A percentile compares a stretch with the other conserved stretches of the same genome.
These are phyloP conservation scores for Acorus calamus DNA, from an alignment of 106 monocot species.

Conservation along the genomic window DNA sequence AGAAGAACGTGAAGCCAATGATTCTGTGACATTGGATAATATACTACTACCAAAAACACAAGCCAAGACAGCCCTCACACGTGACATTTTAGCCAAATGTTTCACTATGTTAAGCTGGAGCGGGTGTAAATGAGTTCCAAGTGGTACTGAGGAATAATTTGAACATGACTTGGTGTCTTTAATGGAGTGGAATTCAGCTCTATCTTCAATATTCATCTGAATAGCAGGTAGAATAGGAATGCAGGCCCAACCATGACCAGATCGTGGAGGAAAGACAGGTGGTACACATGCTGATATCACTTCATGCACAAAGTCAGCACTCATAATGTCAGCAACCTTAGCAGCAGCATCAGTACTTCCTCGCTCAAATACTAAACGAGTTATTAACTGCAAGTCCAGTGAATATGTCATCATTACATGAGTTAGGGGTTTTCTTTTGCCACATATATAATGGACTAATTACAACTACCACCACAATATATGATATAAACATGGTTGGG, in stretches of 20 bases:
- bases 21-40: slow-evolving; percentile 38
- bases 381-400: slow-evolving; percentile 56
- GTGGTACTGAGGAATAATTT: slow-evolving; percentile 15
- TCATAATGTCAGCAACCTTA: slow-evolving; percentile 89
- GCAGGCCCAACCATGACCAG: slow-evolving; percentile 84
- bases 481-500: no score
- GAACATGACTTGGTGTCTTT: slow-evolving; percentile 19
- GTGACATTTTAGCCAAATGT: slow-evolving; percentile 76
- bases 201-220: slow-evolving; percentile 21
- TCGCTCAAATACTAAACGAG: slow-evolving; percentile 81
- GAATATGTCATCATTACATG: not conserved
- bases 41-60: slow-evolving; percentile 88
- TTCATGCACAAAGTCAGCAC: slow-evolving; percentile 95
- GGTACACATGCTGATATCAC: slow-evolving; percentile 91
- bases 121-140: slow-evolving; percentile 49
- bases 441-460: no score
- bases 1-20: slow-evolving; percentile 19
- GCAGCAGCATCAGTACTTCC: slow-evolving; percentile 95
- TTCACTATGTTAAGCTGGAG: slow-evolving; percentile 79
- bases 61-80: slow-evolving; percentile 89
- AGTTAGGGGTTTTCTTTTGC: no score
- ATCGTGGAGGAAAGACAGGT: slow-evolving; percentile 82
- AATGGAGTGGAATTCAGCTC: slow-evolving; percentile 3
- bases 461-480: no score
- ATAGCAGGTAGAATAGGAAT: slow-evolving; percentile 55